phyloP scores from a whole-genome alignment of 2,329 filamentous ascomycete species.

The Cladobotryum mycophilum region DNA sequence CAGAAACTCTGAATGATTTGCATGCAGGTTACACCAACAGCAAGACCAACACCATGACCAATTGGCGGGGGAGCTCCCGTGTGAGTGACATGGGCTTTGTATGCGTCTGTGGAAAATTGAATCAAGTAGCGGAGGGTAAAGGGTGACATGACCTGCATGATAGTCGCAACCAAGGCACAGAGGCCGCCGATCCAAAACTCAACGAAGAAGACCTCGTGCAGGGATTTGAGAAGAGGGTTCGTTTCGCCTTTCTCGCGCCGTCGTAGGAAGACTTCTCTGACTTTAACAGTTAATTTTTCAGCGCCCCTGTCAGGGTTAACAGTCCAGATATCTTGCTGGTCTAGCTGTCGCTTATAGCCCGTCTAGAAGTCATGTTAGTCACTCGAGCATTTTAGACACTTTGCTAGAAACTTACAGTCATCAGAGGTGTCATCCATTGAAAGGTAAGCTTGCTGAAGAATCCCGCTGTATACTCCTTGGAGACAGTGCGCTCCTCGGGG shows the following conservation, averaged over 20 bases:
- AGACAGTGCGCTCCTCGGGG: slow-evolving; percentile 47
- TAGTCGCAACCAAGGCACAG: slow-evolving; percentile 65
- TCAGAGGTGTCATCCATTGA: slow-evolving; percentile 84
- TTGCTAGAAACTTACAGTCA: slow-evolving; percentile 54
- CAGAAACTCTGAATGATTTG: slow-evolving; percentile 74
- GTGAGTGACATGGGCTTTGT: slow-evolving; percentile 49
- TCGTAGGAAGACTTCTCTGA: slow-evolving; percentile 62
- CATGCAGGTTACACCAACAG: slow-evolving; percentile 79
- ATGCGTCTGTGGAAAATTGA: slow-evolving; percentile 75
- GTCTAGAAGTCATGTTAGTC: slow-evolving; percentile 38
- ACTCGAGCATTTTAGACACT: neutral
- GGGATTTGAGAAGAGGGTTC: slow-evolving; percentile 68
- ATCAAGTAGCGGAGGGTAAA: slow-evolving; percentile 85
- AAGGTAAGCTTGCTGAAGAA: slow-evolving; percentile 75
- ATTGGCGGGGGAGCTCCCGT: slow-evolving; percentile 56
- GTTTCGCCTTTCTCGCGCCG: slow-evolving; percentile 63
- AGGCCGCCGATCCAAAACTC: slow-evolving; percentile 83
- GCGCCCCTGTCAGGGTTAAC: slow-evolving; percentile 78
- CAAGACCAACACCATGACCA: slow-evolving; percentile 71
- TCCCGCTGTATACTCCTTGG: slow-evolving; percentile 64
- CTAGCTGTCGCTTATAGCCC: slow-evolving; percentile 78
- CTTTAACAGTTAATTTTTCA: slow-evolving; percentile 58
- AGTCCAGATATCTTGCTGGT: slow-evolving; percentile 79
- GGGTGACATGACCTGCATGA: slow-evolving; percentile 76
- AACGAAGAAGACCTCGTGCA: slow-evolving; percentile 78